Evolutionary conservation across 768 basidiomycete species (phyloP).

Genomic region (Hebeloma cylindrosporum): DNA sequence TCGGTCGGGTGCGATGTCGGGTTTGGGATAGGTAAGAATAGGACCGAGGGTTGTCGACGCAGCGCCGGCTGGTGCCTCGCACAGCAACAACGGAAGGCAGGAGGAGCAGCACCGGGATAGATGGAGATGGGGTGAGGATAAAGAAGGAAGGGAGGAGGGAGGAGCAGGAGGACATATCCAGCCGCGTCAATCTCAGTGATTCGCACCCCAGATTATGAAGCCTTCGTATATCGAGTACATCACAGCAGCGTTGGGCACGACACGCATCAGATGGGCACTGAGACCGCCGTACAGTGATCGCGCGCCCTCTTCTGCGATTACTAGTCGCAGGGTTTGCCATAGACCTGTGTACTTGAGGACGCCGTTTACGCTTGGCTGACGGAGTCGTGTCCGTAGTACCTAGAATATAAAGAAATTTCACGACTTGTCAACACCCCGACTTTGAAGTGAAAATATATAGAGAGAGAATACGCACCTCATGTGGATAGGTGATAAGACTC

Average conservation of each 20-base stretch:
- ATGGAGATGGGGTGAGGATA: neutral
- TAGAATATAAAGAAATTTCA: slow-evolving; percentile 27
- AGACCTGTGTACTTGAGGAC: slow-evolving; percentile 85
- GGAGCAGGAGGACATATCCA: neutral
- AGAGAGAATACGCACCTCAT: slow-evolving; percentile 67
- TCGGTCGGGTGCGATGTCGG: too few relatives aligned
- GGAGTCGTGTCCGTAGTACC: slow-evolving; percentile 90
- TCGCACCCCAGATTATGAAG: slow-evolving; percentile 58
- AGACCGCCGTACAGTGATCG: slow-evolving; percentile 88
- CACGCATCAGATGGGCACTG: slow-evolving; percentile 92
- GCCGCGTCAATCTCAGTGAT: too few relatives aligned
- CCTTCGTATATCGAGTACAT: slow-evolving; percentile 98
- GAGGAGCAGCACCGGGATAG: neutral
- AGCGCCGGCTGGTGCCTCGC: too few relatives aligned
- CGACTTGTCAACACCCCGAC: too few relatives aligned
- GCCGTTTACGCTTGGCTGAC: slow-evolving; percentile 82
- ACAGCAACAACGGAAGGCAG: neutral
- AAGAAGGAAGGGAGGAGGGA: neutral
- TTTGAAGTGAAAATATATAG: slow-evolving; percentile 6
- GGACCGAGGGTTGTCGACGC: too few relatives aligned
- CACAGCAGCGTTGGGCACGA: slow-evolving; percentile 94
- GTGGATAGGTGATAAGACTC: slow-evolving; percentile 94
- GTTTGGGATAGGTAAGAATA: too few relatives aligned
- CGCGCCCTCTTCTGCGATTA: slow-evolving; percentile 89
- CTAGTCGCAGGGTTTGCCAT: slow-evolving; percentile 76